Evolutionary conservation across 2,329 filamentous ascomycete species (phyloP).

Genomic region (Aspergillus sclerotialis): DNA sequence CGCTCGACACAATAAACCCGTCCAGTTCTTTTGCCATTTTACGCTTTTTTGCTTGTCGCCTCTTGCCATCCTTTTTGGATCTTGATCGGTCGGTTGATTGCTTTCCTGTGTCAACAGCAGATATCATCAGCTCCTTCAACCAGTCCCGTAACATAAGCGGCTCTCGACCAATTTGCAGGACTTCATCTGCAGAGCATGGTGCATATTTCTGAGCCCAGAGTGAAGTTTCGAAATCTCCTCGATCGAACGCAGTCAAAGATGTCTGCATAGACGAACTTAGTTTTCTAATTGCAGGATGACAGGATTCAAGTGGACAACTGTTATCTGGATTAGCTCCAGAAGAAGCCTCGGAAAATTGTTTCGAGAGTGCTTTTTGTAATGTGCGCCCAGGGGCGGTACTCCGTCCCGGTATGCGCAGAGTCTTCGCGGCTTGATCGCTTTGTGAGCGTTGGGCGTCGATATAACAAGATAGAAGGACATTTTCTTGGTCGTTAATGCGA

Average conservation of each 20-base stretch:
- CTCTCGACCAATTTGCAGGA: slow-evolving; percentile 70
- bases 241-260: slow-evolving; percentile 72
- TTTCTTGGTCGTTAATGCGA: slow-evolving; percentile 27
- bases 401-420: slow-evolving; percentile 23
- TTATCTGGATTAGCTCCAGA: slow-evolving; percentile 3
- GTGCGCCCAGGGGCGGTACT: slow-evolving; percentile 22
- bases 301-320: slow-evolving; percentile 3
- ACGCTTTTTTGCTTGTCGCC: slow-evolving; percentile 51
- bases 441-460: slow-evolving; percentile 1
- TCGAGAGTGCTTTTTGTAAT: slow-evolving; percentile 21
- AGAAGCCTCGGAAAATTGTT: slow-evolving; percentile 19
- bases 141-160: slow-evolving; percentile 68
- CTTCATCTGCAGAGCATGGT: slow-evolving; percentile 59
- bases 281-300: slow-evolving; percentile 53
- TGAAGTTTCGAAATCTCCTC: slow-evolving; percentile 62
- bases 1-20: slow-evolving; percentile 71
- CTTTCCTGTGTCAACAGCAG: slow-evolving; percentile 62
- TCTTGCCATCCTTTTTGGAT: slow-evolving; percentile 18
- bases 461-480: slow-evolving; percentile 18
- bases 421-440: not conserved
- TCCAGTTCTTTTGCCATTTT: slow-evolving; percentile 66
- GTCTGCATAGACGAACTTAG: slow-evolving; percentile 56
- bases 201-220: slow-evolving; percentile 83
- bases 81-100: slow-evolving; percentile 20
- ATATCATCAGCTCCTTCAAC: slow-evolving; percentile 69